These are phyloP conservation scores for Talaromyces thailandensis DNA, from an alignment of 495 filamentous ascomycete species.

Conservation along the genomic window DNA sequence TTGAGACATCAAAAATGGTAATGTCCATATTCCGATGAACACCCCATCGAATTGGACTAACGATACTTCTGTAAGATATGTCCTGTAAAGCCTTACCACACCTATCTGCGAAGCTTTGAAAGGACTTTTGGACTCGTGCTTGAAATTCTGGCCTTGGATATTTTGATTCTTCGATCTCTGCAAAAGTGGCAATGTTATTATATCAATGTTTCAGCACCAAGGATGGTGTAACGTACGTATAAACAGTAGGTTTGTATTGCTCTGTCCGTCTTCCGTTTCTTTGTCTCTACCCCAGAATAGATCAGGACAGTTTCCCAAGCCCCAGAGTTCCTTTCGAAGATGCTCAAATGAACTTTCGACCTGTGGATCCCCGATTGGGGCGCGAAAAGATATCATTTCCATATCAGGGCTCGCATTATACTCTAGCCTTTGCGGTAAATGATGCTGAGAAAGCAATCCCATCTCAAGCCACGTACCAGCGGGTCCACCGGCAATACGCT, in stretches of 20 bases:
- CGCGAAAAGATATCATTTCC: conserved; percentile 1
- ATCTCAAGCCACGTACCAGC: background rate
- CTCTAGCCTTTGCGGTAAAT: background rate
- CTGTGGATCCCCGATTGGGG: background rate
- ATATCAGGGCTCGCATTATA: background rate
- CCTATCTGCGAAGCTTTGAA: conserved; percentile 5
- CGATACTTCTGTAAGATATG: background rate
- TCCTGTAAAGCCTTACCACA: conserved; percentile 5
- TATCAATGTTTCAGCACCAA: background rate
- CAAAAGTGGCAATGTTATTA: background rate
- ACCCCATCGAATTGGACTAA: background rate
- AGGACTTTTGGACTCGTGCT: conserved; percentile 4
- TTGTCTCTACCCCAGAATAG: background rate
- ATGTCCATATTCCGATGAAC: conserved; percentile 6
- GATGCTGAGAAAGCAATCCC: conserved; percentile 1
- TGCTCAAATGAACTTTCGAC: background rate
- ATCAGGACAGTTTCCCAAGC: background rate
- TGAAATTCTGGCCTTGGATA: background rate
- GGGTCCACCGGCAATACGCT: conserved; percentile 1
- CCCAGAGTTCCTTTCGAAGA: conserved; percentile 2
- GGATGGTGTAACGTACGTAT: background rate
- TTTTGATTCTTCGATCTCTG: background rate
- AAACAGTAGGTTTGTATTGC: background rate
- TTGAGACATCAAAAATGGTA: conserved; percentile 5
- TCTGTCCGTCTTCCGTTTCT: background rate